phyloP scores from a whole-genome alignment of 371 early-diverging fungal genomes.

The Mortierella sp. region DNA sequence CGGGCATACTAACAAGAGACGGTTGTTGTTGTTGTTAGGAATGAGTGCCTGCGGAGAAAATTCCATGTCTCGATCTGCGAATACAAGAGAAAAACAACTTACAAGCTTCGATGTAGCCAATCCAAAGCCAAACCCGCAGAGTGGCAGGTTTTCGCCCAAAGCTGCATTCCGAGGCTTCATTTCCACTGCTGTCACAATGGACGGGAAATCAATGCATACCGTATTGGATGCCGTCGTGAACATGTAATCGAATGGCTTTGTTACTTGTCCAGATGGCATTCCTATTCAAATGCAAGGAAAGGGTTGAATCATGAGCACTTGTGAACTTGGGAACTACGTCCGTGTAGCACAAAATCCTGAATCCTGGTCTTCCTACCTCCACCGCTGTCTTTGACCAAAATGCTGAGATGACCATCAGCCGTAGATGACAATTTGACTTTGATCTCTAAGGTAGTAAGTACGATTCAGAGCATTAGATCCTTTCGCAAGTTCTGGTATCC shows the following conservation, averaged over 20 bases:
- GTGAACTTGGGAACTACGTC: background rate
- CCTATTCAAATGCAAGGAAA: conserved; percentile 12
- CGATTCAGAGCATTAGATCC: too few relatives aligned
- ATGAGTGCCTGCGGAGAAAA: too few relatives aligned
- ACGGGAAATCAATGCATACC: conserved; percentile 44
- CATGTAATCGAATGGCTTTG: conserved; percentile 40
- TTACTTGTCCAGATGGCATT: conserved; percentile 19
- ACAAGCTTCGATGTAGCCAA: conserved; percentile 47
- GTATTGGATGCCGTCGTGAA: conserved; percentile 52
- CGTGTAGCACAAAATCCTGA: background rate
- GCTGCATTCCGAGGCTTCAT: conserved; percentile 33
- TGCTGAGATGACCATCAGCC: conserved; percentile 24
- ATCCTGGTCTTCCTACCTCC: conserved; percentile 17
- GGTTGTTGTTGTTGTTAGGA: too few relatives aligned
- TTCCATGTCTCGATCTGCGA: too few relatives aligned
- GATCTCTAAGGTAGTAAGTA: conserved; percentile 17
- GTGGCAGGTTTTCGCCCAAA: conserved; percentile 44
- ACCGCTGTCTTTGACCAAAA: conserved; percentile 46
- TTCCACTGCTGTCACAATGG: conserved; percentile 43
- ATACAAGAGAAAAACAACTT: conserved; percentile 4
- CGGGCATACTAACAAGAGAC: conserved; percentile 32
- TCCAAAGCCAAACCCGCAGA: conserved; percentile 54
- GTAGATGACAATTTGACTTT: conserved; percentile 22
- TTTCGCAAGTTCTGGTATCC: too few relatives aligned
- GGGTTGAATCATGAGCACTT: background rate